Conservation (phyloP, 306 rosid species). For the Quillaja saponaria region DNA sequence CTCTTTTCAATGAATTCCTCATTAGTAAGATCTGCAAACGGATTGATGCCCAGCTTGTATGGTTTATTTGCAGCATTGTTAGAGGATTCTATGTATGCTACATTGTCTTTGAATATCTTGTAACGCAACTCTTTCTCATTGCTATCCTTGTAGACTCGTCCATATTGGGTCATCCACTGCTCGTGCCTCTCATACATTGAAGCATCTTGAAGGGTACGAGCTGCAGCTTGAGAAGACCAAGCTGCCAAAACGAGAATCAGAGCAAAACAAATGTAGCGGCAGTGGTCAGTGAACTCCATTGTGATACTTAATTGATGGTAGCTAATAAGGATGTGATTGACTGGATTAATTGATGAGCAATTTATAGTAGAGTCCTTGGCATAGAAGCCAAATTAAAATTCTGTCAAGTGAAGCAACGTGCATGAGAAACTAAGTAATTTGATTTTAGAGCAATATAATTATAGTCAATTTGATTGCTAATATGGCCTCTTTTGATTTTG, state of each 20-base stretch:
- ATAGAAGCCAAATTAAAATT: too few species aligned
- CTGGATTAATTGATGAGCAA: not conserved
- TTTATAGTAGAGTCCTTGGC: not conserved
- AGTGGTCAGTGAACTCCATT: slow-evolving; percentile 12
- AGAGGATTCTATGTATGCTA: slow-evolving; percentile 3
- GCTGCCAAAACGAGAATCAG: slow-evolving; percentile 21
- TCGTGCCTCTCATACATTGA: slow-evolving; percentile 22
- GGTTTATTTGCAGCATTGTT: slow-evolving; percentile 17
- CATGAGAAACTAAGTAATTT: not conserved
- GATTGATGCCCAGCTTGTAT: slow-evolving; percentile 31
- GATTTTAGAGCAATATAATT: not conserved
- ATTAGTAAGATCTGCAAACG: slow-evolving; percentile 33
- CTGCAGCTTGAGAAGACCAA: slow-evolving; percentile 13
- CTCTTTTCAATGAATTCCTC: slow-evolving; percentile 29
- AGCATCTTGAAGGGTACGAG: slow-evolving; percentile 20
- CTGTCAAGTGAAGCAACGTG: not conserved
- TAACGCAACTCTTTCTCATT: slow-evolving; percentile 27
- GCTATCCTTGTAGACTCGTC: not conserved
- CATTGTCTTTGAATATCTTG: slow-evolving; percentile 31
- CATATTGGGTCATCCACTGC: slow-evolving; percentile 36
- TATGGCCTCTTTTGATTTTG: too few species aligned
- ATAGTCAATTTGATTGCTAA: not conserved
- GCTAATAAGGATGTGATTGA: not conserved
- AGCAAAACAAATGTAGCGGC: not conserved
- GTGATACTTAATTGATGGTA: not conserved